Conservation (phyloP, 1,139 yeast genomes). For the Candida sp. region DNA sequence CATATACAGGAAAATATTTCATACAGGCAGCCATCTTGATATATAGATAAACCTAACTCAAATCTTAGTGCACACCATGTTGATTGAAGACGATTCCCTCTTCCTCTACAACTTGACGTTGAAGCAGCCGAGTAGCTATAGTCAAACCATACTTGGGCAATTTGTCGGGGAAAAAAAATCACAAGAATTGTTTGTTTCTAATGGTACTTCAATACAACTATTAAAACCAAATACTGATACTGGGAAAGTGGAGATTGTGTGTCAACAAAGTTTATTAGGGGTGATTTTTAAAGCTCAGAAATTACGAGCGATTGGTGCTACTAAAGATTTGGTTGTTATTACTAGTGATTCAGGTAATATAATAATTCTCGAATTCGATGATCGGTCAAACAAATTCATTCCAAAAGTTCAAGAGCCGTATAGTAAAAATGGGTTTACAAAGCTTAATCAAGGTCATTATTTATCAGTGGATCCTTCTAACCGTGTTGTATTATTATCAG, state of each 20-base stretch:
- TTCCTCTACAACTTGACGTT: conserved; percentile 69
- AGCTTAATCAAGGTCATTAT: conserved; percentile 75
- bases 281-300: conserved; percentile 52
- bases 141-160: conserved; percentile 60
- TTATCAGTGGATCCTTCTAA: conserved; percentile 72
- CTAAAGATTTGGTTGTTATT: conserved; percentile 58
- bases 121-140: conserved; percentile 50
- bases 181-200: conserved; percentile 66
- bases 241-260: conserved; percentile 49
- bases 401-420: conserved; percentile 63
- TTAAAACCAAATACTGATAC: conserved; percentile 51
- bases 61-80: conserved; percentile 4
- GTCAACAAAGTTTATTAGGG: conserved; percentile 53
- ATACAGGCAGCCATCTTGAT: neutral
- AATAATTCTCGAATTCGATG: conserved; percentile 51
- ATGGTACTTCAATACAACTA: conserved; percentile 48
- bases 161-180: conserved; percentile 54
- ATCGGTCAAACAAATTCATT: conserved; percentile 35
- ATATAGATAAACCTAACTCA: neutral
- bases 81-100: conserved; percentile 31
- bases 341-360: conserved; percentile 83
- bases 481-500: conserved; percentile 67
- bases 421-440: conserved; percentile 70
- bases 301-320: conserved; percentile 50
- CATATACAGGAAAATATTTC: neutral